A percentile compares a stretch with the other conserved stretches of the same genome.
These are phyloP conservation scores for Gnaphalium uliginosum DNA, from an alignment of 129 eudicot genomes.

Conservation along the genomic window DNA sequence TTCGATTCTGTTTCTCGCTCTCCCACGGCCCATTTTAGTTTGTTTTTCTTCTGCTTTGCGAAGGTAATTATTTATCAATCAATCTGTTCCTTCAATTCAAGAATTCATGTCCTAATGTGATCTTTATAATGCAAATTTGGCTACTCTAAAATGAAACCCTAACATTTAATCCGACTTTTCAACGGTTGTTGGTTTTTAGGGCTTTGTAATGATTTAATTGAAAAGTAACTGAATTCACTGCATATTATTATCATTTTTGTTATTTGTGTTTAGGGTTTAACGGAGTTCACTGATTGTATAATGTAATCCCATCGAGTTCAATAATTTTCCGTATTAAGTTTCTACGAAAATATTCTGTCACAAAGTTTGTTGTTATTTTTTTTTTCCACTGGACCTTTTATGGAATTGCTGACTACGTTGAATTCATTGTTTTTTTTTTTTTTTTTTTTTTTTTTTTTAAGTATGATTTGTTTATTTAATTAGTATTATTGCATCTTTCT, in stretches of 20 bases:
- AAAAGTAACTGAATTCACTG: background rate
- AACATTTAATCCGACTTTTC: background rate
- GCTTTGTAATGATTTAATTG: background rate
- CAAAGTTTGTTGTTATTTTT: background rate
- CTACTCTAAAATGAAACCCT: background rate
- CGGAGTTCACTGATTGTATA: too few relatives aligned
- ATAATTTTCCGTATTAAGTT: too few relatives aligned
- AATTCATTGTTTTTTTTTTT: too few relatives aligned
- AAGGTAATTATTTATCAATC: background rate
- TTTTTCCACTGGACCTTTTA: background rate
- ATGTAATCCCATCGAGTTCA: too few relatives aligned
- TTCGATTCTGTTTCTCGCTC: too few relatives aligned
- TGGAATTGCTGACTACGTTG: background rate
- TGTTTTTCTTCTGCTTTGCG: too few relatives aligned
- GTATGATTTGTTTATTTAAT: too few relatives aligned
- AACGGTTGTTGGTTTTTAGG: background rate
- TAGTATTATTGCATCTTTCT: background rate
- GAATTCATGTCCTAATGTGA: background rate
- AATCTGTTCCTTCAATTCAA: background rate
- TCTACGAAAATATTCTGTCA: too few relatives aligned
- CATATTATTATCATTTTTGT: background rate
- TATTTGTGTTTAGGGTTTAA: too few relatives aligned
- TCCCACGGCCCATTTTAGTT: background rate
- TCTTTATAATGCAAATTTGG: background rate
- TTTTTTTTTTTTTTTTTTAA: too few relatives aligned